A percentile compares a stretch with the other conserved stretches of the same genome.
These are phyloP conservation scores for Tricharina praecox DNA, from an alignment of 495 filamentous ascomycete species.

Conservation along the genomic window DNA sequence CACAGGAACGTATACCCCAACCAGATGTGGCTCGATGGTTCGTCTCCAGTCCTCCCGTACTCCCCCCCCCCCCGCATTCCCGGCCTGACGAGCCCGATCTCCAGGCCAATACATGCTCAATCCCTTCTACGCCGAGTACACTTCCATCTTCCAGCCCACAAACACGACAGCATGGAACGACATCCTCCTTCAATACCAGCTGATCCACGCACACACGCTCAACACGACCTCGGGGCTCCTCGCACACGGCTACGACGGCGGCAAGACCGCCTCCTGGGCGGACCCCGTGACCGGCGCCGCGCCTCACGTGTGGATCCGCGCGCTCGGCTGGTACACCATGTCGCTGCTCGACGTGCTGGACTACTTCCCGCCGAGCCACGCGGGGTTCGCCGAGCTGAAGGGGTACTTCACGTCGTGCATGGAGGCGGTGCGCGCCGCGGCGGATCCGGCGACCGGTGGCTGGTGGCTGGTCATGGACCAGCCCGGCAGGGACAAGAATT, in stretches of 20 bases:
- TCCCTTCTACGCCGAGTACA: slow-evolving; percentile 36
- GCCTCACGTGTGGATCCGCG: slow-evolving; percentile 40
- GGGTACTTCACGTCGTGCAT: slow-evolving; percentile 31
- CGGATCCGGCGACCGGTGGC: slow-evolving; percentile 34
- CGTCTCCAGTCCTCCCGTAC: no score
- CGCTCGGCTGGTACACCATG: slow-evolving; percentile 45
- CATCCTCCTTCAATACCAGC: slow-evolving; percentile 37
- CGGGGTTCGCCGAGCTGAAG: slow-evolving; percentile 27
- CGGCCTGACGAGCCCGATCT: neutral
- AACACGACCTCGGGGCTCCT: slow-evolving; percentile 34
- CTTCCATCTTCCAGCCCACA: slow-evolving; percentile 28
- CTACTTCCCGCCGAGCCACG: slow-evolving; percentile 28
- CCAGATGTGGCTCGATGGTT: slow-evolving; percentile 43
- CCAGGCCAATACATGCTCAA: slow-evolving; percentile 33
- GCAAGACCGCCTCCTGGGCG: slow-evolving; percentile 38
- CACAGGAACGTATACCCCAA: slow-evolving; percentile 37
- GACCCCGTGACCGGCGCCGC: slow-evolving; percentile 37
- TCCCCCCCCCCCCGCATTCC: neutral
- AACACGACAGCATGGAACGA: slow-evolving; percentile 32
- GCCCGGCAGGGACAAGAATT: slow-evolving; percentile 34
- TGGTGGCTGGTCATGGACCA: slow-evolving; percentile 46
- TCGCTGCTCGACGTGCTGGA: slow-evolving; percentile 40
- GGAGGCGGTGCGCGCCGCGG: slow-evolving; percentile 30
- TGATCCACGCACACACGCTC: slow-evolving; percentile 36
- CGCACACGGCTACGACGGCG: slow-evolving; percentile 43